These are phyloP conservation scores for Vitellaria paradoxa DNA, from an alignment of 179 eudicot genomes.

Conservation along the genomic window DNA sequence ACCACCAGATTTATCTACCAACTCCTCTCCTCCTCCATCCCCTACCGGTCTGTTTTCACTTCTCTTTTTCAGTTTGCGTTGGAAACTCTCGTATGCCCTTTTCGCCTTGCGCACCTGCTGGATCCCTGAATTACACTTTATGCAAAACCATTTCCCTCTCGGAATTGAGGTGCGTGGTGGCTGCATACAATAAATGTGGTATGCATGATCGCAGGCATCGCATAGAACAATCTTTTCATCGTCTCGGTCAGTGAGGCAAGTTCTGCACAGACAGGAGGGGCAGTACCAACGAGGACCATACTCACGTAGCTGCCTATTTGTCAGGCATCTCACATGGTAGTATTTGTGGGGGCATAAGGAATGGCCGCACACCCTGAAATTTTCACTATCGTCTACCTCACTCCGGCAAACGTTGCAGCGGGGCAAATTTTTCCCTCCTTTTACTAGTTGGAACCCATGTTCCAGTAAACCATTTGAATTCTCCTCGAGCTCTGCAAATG, in stretches of 20 bases:
- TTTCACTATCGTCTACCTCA: slow-evolving; percentile 38
- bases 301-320: slow-evolving; percentile 54
- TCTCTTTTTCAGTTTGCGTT: slow-evolving; percentile 29
- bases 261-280: slow-evolving; percentile 93
- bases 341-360: slow-evolving; percentile 56
- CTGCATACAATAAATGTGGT: slow-evolving; percentile 83
- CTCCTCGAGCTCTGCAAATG: slow-evolving; percentile 40
- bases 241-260: slow-evolving; percentile 71
- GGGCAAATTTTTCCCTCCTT: slow-evolving; percentile 27
- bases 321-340: slow-evolving; percentile 77
- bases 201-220: slow-evolving; percentile 91
- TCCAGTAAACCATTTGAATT: slow-evolving; percentile 40
- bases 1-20: slow-evolving; percentile 43
- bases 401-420: slow-evolving; percentile 55
- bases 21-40: slow-evolving; percentile 23
- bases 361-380: slow-evolving; percentile 70
- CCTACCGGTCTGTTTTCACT: slow-evolving; percentile 23
- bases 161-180: slow-evolving; percentile 68
- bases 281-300: slow-evolving; percentile 87
- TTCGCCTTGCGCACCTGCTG: slow-evolving; percentile 56
- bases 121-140: slow-evolving; percentile 58
- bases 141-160: slow-evolving; percentile 80
- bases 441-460: slow-evolving; percentile 34
- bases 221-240: slow-evolving; percentile 79
- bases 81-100: slow-evolving; percentile 39